These are phyloP conservation scores for Diatrype stigma DNA, from an alignment of 2,329 filamentous ascomycete species.

Conservation along the genomic window DNA sequence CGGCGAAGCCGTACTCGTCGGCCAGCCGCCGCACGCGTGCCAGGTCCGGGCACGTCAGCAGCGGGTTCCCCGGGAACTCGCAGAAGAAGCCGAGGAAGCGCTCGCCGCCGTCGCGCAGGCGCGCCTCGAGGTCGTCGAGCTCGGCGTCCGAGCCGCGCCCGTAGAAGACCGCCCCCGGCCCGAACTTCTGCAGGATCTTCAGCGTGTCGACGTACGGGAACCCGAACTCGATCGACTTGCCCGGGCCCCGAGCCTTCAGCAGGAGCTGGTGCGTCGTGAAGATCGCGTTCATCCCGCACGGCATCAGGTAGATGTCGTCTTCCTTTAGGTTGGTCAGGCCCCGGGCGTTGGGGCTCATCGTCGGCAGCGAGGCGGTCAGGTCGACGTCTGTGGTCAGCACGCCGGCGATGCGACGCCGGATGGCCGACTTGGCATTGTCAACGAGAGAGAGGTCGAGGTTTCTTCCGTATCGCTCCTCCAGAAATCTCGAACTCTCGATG, in stretches of 20 bases:
- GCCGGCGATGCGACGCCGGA: slow-evolving; percentile 82
- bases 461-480: slow-evolving; percentile 91
- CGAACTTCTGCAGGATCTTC: slow-evolving; percentile 93
- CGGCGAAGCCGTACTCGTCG: slow-evolving; percentile 78
- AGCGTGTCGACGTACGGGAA: slow-evolving; percentile 97
- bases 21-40: slow-evolving; percentile 75
- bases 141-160: slow-evolving; percentile 74
- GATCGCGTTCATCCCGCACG: slow-evolving; percentile 92
- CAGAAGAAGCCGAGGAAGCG: slow-evolving; percentile 81
- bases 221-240: slow-evolving; percentile 86
- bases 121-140: slow-evolving; percentile 74
- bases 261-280: slow-evolving; percentile 80
- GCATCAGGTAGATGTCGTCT: slow-evolving; percentile 84
- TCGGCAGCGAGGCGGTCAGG: slow-evolving; percentile 50
- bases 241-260: slow-evolving; percentile 56
- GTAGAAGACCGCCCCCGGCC: slow-evolving; percentile 83
- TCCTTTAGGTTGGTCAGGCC: slow-evolving; percentile 67
- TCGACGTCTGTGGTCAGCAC: slow-evolving; percentile 72
- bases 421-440: slow-evolving; percentile 77
- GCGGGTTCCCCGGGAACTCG: slow-evolving; percentile 91
- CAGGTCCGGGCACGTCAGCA: slow-evolving; percentile 81
- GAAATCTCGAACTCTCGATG: slow-evolving; percentile 71
- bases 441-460: slow-evolving; percentile 81
- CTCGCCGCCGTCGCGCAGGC: slow-evolving; percentile 68
- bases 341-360: slow-evolving; percentile 44